Evolutionary conservation across 768 basidiomycete species (phyloP).

Genomic region (Boletales sp.): DNA sequence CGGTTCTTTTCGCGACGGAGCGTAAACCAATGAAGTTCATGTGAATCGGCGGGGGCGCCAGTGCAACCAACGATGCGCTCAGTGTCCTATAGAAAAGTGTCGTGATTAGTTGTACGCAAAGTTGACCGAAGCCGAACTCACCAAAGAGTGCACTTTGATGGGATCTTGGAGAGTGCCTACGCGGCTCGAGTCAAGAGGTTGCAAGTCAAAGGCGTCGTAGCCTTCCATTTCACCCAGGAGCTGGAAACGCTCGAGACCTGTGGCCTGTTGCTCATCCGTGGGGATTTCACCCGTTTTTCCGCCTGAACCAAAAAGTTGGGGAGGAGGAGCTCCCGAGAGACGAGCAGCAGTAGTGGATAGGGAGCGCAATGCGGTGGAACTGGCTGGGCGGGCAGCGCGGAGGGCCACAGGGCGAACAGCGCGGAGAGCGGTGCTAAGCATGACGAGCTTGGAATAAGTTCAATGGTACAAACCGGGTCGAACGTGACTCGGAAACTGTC

Average conservation of each 20-base stretch:
- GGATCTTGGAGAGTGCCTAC: constrained; percentile 87
- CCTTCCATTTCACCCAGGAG: constrained; percentile 86
- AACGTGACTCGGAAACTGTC: constrained; percentile 22
- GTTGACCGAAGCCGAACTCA: constrained; percentile 38
- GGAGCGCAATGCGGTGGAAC: constrained; percentile 41
- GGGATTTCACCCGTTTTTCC: constrained; percentile 72
- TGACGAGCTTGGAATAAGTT: constrained; percentile 11
- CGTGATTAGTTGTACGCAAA: background rate
- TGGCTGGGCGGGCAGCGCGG: constrained; percentile 18
- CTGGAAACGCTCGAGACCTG: constrained; percentile 95
- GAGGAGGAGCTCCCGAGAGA: constrained; percentile 57
- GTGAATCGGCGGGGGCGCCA: constrained; percentile 91
- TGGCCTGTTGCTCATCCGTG: constrained; percentile 86
- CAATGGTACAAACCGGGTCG: constrained; percentile 25
- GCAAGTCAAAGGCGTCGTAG: constrained; percentile 84
- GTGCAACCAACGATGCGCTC: constrained; percentile 92
- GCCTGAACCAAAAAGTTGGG: constrained; percentile 68
- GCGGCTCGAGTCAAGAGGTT: constrained; percentile 78
- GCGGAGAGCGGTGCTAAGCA: constrained; percentile 27
- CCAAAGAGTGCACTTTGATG: constrained; percentile 81
- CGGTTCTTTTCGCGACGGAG: constrained; percentile 60
- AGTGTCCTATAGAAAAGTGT: constrained; percentile 50
- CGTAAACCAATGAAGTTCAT: constrained; percentile 86
- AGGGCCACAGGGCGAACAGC: constrained; percentile 24
- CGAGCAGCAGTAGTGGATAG: constrained; percentile 57